A percentile compares a stretch with the other conserved stretches of the same genome.
These are phyloP conservation scores for Tuber umbilicatum DNA, from an alignment of 495 filamentous ascomycete genomes.

Conservation along the genomic window DNA sequence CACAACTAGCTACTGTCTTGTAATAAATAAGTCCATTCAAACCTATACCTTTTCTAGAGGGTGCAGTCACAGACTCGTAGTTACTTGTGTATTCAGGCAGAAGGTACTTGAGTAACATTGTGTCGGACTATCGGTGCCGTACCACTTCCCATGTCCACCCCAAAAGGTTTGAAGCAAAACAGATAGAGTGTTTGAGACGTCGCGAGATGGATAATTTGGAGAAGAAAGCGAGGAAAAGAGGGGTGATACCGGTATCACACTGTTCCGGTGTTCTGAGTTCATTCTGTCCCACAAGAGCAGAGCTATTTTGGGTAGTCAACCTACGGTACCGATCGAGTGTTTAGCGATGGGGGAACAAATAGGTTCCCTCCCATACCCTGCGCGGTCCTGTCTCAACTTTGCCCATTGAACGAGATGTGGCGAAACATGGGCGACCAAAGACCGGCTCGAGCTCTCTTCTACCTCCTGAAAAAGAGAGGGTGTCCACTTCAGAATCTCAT, in stretches of 20 bases:
- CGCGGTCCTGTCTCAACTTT: neutral
- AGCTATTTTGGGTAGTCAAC: conserved; percentile 20
- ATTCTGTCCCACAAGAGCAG: conserved; percentile 8
- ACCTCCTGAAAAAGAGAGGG: neutral
- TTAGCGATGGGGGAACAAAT: conserved; percentile 20
- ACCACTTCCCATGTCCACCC: neutral
- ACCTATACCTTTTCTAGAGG: neutral
- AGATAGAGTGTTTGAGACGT: conserved; percentile 22
- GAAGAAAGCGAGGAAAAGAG: conserved; percentile 4
- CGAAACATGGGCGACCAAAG: neutral
- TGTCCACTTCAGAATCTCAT: neutral
- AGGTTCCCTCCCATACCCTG: neutral
- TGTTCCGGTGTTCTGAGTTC: conserved; percentile 6
- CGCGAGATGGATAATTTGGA: conserved; percentile 23
- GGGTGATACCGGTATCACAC: conserved; percentile 4
- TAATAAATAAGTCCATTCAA: neutral
- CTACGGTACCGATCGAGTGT: neutral
- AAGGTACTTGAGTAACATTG: neutral
- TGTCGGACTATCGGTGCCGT: neutral
- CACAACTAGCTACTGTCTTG: neutral
- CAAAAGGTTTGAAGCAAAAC: neutral
- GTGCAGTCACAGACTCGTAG: neutral
- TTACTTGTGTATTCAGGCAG: neutral
- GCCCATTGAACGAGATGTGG: neutral
- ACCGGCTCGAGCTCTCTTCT: neutral